Conservation (phyloP, 2,329 filamentous ascomycete species). For the Aureobasidium musti region DNA sequence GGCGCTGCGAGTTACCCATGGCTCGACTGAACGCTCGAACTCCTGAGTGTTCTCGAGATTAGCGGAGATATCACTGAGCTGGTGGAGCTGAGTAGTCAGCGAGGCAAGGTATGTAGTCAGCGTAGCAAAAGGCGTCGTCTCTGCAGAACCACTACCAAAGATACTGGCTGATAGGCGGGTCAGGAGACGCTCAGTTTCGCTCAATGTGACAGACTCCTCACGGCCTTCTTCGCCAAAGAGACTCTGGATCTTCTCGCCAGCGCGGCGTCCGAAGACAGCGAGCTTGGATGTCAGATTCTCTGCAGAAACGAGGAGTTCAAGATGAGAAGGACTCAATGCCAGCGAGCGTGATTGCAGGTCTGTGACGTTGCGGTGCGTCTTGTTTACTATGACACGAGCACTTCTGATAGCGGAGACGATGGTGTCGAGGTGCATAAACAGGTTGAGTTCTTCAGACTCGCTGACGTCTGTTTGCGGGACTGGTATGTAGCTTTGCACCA, state of each 20-base stretch:
- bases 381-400: conserved; percentile 78
- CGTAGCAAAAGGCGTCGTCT: conserved; percentile 69
- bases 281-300: conserved; percentile 66
- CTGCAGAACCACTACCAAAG: conserved; percentile 54
- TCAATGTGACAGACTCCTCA: conserved; percentile 64
- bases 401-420: conserved; percentile 76
- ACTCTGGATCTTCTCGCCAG: conserved; percentile 66
- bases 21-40: conserved; percentile 70
- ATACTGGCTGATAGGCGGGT: conserved; percentile 56
- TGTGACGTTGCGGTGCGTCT: conserved; percentile 73
- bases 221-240: conserved; percentile 73
- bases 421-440: conserved; percentile 71
- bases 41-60: conserved; percentile 50
- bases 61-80: conserved; percentile 64
- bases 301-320: conserved; percentile 68
- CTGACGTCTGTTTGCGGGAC: conserved; percentile 64
- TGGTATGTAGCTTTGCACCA: conserved; percentile 68
- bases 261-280: conserved; percentile 64
- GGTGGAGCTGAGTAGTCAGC: conserved; percentile 64
- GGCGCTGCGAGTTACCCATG: conserved; percentile 80
- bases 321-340: conserved; percentile 67
- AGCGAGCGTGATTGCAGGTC: conserved; percentile 76
- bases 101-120: conserved; percentile 68
- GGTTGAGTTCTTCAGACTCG: conserved; percentile 50
- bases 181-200: conserved; percentile 67